Percentiles rank a stretch among this genome's conserved stretches.
Evolutionary conservation across 768 basidiomycete species (phyloP).

Genomic region (Tylopilus cervinicoccineus): DNA sequence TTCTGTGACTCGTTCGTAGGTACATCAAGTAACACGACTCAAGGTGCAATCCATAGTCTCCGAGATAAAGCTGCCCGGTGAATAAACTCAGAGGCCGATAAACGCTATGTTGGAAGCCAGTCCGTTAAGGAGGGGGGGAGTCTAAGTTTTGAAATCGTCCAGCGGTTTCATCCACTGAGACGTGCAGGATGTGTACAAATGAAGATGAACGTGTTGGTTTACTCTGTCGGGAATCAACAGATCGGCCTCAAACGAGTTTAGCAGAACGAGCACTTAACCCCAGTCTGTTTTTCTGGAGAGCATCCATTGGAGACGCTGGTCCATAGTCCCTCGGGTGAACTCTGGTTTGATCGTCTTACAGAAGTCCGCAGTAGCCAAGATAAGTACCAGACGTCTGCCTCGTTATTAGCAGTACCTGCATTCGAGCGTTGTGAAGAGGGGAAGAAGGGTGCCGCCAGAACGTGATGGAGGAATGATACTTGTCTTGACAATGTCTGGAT

Average conservation of each 20-base stretch:
- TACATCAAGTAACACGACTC: constrained; percentile 23
- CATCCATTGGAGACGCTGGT: constrained; percentile 17
- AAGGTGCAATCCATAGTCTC: constrained; percentile 8
- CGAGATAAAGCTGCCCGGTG: background rate
- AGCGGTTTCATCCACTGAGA: constrained; percentile 31
- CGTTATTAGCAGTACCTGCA: constrained; percentile 9
- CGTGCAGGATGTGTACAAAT: constrained; percentile 37
- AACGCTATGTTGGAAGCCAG: background rate
- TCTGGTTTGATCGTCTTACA: constrained; percentile 2
- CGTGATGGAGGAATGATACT: background rate
- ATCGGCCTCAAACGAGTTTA: constrained; percentile 26
- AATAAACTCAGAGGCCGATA: background rate
- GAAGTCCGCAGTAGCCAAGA: constrained; percentile 14
- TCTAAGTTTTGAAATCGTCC: constrained; percentile 26
- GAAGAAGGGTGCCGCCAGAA: background rate
- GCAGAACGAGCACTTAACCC: constrained; percentile 20
- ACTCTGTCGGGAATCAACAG: constrained; percentile 30
- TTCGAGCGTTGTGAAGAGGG: constrained; percentile 3
- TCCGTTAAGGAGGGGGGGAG: constrained; percentile 2
- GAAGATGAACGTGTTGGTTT: constrained; percentile 33
- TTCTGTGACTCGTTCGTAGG: background rate
- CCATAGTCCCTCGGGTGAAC: background rate
- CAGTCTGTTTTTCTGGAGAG: constrained; percentile 1
- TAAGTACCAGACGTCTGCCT: constrained; percentile 2
- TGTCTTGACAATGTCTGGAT: background rate